phyloP scores from a whole-genome alignment of 208 protist species.

The Herpetomonas tarakana region DNA sequence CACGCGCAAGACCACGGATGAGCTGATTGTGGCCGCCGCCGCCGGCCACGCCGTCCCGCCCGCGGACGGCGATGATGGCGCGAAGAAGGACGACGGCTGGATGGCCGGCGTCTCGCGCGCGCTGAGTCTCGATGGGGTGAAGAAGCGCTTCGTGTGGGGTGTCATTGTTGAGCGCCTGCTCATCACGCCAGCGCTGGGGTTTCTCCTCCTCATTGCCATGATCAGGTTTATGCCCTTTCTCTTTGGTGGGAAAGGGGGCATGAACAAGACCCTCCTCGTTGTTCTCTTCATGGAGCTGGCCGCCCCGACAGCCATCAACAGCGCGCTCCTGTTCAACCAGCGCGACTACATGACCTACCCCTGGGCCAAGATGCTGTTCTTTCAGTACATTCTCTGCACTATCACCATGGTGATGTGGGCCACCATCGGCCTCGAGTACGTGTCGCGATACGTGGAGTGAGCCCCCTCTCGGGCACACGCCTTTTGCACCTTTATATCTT shows the following conservation, averaged over 20 bases:
- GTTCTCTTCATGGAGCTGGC: slow-evolving; percentile 65
- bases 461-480: background rate
- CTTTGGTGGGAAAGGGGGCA: slow-evolving; percentile 34
- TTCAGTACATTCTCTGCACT: slow-evolving; percentile 65
- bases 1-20: background rate
- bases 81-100: slow-evolving; percentile 4
- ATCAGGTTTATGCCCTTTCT: slow-evolving; percentile 39
- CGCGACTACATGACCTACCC: slow-evolving; percentile 58
- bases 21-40: background rate
- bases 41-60: too few species aligned
- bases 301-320: slow-evolving; percentile 79
- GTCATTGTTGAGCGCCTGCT: slow-evolving; percentile 55
- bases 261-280: slow-evolving; percentile 62
- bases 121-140: slow-evolving; percentile 10
- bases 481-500: background rate
- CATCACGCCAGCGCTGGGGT: slow-evolving; percentile 49
- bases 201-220: slow-evolving; percentile 36
- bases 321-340: slow-evolving; percentile 58
- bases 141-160: slow-evolving; percentile 56
- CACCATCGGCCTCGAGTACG: slow-evolving; percentile 37
- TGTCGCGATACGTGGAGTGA: slow-evolving; percentile 12
- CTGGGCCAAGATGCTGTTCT: slow-evolving; percentile 80
- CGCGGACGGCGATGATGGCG: background rate
- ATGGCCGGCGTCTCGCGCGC: background rate
- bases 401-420: slow-evolving; percentile 63